Evolutionary conservation across 257 asterid species (phyloP).

Genomic region (Gardenia jasminoides): DNA sequence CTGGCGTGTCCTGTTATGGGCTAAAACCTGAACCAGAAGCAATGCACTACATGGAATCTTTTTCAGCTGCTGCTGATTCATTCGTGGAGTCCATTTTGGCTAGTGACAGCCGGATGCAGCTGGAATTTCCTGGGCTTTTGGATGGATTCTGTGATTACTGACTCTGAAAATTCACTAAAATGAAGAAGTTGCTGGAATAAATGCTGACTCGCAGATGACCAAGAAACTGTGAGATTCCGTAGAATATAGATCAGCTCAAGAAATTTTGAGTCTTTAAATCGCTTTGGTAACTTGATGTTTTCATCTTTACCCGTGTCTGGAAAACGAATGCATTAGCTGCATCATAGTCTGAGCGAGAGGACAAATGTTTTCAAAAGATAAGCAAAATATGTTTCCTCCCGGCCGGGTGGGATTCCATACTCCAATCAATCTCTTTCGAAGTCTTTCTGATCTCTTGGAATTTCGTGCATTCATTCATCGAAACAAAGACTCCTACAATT

Average conservation of each 20-base stretch:
- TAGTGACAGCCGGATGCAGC: slow-evolving; percentile 61
- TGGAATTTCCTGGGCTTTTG: slow-evolving; percentile 58
- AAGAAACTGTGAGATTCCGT: background rate
- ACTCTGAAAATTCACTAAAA: background rate
- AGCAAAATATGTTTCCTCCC: background rate
- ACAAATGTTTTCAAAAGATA: background rate
- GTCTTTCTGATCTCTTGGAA: background rate
- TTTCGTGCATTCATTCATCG: background rate
- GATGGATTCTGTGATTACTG: slow-evolving; percentile 50
- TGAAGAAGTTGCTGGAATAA: background rate
- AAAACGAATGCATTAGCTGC: background rate
- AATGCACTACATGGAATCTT: slow-evolving; percentile 15
- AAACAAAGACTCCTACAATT: background rate
- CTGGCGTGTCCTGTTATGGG: background rate
- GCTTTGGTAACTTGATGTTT: background rate
- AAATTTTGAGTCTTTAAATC: background rate
- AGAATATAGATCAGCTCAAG: background rate
- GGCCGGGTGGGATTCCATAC: background rate
- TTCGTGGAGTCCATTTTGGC: slow-evolving; percentile 82
- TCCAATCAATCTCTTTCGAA: background rate
- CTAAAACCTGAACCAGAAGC: slow-evolving; percentile 10
- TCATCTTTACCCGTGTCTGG: background rate
- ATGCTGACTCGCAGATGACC: background rate
- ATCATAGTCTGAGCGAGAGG: background rate
- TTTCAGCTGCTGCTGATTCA: slow-evolving; percentile 42